Conservation (phyloP, 768 basidiomycete species). For the Panaeolus papilionaceus region DNA sequence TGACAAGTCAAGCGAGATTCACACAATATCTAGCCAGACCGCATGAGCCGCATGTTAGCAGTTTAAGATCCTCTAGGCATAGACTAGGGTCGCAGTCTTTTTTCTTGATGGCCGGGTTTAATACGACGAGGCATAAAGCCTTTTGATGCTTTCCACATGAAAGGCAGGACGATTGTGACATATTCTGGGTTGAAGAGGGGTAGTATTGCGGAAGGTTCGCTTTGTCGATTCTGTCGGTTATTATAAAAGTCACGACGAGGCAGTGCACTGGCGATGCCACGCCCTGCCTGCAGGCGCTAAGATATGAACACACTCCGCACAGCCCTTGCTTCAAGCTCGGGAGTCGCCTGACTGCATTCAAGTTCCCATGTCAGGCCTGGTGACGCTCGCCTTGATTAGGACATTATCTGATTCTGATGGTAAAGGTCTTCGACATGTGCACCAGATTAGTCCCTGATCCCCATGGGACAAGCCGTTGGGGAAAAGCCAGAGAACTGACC, state of each 20-base stretch:
- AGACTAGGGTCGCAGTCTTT: background rate
- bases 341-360: background rate
- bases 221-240: background rate
- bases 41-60: constrained; percentile 5
- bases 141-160: constrained; percentile 5
- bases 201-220: background rate
- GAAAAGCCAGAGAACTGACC: too few species aligned
- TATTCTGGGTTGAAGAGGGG: background rate
- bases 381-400: background rate
- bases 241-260: background rate
- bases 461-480: too few species aligned
- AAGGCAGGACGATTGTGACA: background rate
- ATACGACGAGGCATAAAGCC: background rate
- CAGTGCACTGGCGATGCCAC: background rate
- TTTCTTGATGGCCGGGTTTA: background rate
- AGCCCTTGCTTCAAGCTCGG: background rate
- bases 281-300: constrained; percentile 8
- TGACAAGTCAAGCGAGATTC: background rate
- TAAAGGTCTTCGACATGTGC: too few species aligned
- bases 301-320: background rate
- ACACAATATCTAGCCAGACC: constrained; percentile 8
- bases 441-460: too few species aligned
- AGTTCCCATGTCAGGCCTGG: background rate
- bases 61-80: constrained; percentile 5
- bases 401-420: too few species aligned